Percentiles rank a stretch among this genome's conserved stretches.
Evolutionary conservation across 2,329 filamentous ascomycete species (phyloP).

Genomic region (Claviceps sp.): DNA sequence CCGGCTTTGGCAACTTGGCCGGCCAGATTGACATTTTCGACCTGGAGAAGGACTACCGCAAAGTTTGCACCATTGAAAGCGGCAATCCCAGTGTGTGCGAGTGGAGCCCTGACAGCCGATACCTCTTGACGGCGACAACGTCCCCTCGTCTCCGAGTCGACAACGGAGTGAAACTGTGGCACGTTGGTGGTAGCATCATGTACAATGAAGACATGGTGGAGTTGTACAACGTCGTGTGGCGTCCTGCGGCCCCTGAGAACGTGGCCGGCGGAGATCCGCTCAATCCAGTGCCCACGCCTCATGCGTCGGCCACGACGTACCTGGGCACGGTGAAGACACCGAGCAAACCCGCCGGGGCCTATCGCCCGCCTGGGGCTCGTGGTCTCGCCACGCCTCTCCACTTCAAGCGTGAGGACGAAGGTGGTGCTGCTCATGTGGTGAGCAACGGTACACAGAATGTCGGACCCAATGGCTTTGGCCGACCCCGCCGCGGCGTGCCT

Average conservation of each 20-base stretch:
- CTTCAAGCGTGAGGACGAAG: constrained; percentile 96
- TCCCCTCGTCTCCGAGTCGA: constrained; percentile 91
- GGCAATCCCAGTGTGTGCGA: constrained; percentile 93
- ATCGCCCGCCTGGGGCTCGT: constrained; percentile 85
- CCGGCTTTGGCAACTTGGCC: constrained; percentile 92
- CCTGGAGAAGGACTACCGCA: constrained; percentile 82
- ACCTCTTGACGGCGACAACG: constrained; percentile 94
- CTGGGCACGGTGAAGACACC: constrained; percentile 83
- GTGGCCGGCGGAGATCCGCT: constrained; percentile 57
- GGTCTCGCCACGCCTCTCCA: constrained; percentile 79
- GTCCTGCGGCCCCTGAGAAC: constrained; percentile 53
- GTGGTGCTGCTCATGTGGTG: constrained; percentile 71
- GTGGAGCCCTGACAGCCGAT: constrained; percentile 93
- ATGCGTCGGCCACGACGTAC: constrained; percentile 70
- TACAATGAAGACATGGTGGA: constrained; percentile 94
- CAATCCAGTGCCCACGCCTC: constrained; percentile 59
- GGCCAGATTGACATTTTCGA: constrained; percentile 98
- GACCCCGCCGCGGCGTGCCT: constrained; percentile 64
- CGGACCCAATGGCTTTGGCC: constrained; percentile 67
- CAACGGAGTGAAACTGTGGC: constrained; percentile 92
- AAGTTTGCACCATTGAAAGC: constrained; percentile 87
- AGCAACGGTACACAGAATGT: constrained; percentile 65
- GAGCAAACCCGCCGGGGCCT: constrained; percentile 93
- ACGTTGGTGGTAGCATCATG: constrained; percentile 77
- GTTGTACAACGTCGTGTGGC: constrained; percentile 82